Percentiles rank a stretch among this genome's conserved stretches.
These are phyloP conservation scores for Dryas octopetala DNA, from an alignment of 306 rosid genomes.

Conservation along the genomic window DNA sequence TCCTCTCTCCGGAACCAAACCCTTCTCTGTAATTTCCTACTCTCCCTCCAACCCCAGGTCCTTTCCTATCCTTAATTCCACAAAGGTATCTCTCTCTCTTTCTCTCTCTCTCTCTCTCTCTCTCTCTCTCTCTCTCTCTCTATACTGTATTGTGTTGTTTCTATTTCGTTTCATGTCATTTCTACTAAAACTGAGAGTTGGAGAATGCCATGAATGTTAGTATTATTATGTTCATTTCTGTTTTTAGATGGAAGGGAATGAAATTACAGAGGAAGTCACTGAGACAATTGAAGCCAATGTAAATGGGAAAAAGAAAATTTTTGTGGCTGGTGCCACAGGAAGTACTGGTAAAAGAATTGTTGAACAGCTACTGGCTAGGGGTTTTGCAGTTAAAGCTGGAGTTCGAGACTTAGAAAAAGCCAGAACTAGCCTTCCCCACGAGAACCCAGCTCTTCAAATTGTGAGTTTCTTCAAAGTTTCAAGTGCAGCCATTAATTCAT, in stretches of 20 bases:
- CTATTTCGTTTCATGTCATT: neutral
- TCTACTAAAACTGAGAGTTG: neutral
- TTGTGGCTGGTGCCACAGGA: slow-evolving; percentile 97
- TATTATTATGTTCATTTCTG: neutral
- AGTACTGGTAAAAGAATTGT: slow-evolving; percentile 86
- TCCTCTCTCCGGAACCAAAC: slow-evolving; percentile 20
- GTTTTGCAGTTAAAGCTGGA: slow-evolving; percentile 86
- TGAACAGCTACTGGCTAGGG: slow-evolving; percentile 82
- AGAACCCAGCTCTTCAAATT: slow-evolving; percentile 72
- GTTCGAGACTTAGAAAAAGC: slow-evolving; percentile 88
- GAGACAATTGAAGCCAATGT: slow-evolving; percentile 32
- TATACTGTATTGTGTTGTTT: neutral
- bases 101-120: neutral
- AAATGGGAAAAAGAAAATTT: slow-evolving; percentile 55
- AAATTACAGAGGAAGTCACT: slow-evolving; percentile 50
- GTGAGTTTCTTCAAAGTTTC: slow-evolving; percentile 43
- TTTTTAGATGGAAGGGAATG: slow-evolving; percentile 70
- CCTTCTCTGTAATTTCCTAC: slow-evolving; percentile 23
- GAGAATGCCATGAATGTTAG: neutral
- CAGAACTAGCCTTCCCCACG: slow-evolving; percentile 44
- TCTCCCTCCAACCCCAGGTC: slow-evolving; percentile 20
- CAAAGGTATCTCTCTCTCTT: slow-evolving; percentile 38
- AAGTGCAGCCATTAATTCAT: neutral
- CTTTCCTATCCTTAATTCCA: slow-evolving; percentile 38
- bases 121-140: too few species aligned